Evolutionary conservation across 805 yeast genomes (phyloP), one percentile per base, ranked within the genome.

Genomic region (Kluyveromyces siamensis): DNA sequence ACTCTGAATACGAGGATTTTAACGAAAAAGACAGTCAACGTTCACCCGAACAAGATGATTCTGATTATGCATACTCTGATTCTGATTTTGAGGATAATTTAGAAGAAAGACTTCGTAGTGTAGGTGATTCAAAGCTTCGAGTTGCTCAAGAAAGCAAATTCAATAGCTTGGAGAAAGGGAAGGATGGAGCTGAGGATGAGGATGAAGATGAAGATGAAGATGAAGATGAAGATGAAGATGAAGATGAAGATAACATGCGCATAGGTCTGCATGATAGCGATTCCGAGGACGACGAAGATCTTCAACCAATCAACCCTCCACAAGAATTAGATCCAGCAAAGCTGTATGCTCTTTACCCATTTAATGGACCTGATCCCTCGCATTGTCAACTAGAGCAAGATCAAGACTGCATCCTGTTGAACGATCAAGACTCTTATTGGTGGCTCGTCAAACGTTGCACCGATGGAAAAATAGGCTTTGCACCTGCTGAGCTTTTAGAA

Each of bases 381-480:
- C 99, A 91, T 67, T 84, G 96, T 55, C 80, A 84, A 50, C 73
- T 91, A 10, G 63, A 70, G 18, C 80, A 87, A 54, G 90, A 91
- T 60, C 96, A 88, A 58, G 82, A 95, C 1, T 91, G 95, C 53
- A 72, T 77, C 41, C 69, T 93, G 17, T 69, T 93, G 36, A 89
- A 88, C 61, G 99, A 93, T 61, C 82, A 85, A 44, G 96, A 93
- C 67, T 77, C 87, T 52, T 93, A 93, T 68, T 93, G 99, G 99
- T 93, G 99, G 98, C 72, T 91, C 10, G 91, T 93, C 56, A 65
- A 76, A 58, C 63, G 73, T 51, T 71, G 72, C 40, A 66, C 62
- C 41, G 85, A 81, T 61, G 82, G 82, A 2, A 76, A 81, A 55
- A 81, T 91, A 47, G 99, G 99, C 1, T 93, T 90, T 71, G 95